Percentiles rank a stretch among this genome's conserved stretches.
Evolutionary conservation across 2,329 filamentous ascomycete genomes (phyloP).

Genomic region (Penicillium sp.): DNA sequence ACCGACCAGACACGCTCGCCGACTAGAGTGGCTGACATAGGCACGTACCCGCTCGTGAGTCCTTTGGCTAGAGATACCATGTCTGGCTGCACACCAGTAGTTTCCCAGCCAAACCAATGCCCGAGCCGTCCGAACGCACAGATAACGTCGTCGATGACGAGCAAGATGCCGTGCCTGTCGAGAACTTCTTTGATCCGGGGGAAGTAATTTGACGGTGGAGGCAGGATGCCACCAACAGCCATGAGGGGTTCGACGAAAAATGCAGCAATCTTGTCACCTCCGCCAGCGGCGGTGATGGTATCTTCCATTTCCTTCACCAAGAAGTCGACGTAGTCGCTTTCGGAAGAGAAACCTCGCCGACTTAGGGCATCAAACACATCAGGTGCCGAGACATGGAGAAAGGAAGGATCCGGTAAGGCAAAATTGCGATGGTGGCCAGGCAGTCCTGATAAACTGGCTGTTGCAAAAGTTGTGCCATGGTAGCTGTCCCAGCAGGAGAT

Average conservation of each 20-base stretch:
- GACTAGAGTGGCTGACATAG: slow-evolving; percentile 29
- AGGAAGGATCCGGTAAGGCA: too few relatives aligned
- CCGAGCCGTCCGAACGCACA: slow-evolving; percentile 57
- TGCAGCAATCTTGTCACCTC: slow-evolving; percentile 62
- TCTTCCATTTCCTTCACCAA: slow-evolving; percentile 35
- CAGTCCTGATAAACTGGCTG: slow-evolving; percentile 46
- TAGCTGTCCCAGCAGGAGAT: slow-evolving; percentile 46
- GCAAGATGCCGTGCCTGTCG: slow-evolving; percentile 63
- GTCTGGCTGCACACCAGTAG: slow-evolving; percentile 55
- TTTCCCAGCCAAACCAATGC: slow-evolving; percentile 56
- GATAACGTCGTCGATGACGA: slow-evolving; percentile 78
- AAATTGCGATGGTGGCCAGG: slow-evolving; percentile 59
- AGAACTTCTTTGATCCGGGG: slow-evolving; percentile 64
- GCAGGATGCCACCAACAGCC: background rate
- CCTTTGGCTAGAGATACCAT: slow-evolving; percentile 59
- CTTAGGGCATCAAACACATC: too few relatives aligned
- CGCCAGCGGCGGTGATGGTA: slow-evolving; percentile 59
- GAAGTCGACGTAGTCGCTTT: too few relatives aligned
- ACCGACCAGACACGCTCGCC: too few relatives aligned
- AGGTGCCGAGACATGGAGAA: too few relatives aligned
- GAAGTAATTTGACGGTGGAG: slow-evolving; percentile 53
- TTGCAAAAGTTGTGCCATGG: slow-evolving; percentile 49
- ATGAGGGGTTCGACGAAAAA: slow-evolving; percentile 69
- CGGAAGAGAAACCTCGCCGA: too few relatives aligned
- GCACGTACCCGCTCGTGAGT: slow-evolving; percentile 53